A percentile compares a stretch with the other conserved stretches of the same genome.
These are phyloP conservation scores for Phoma sp. DNA, from an alignment of 2,329 filamentous ascomycete genomes.

Conservation along the genomic window DNA sequence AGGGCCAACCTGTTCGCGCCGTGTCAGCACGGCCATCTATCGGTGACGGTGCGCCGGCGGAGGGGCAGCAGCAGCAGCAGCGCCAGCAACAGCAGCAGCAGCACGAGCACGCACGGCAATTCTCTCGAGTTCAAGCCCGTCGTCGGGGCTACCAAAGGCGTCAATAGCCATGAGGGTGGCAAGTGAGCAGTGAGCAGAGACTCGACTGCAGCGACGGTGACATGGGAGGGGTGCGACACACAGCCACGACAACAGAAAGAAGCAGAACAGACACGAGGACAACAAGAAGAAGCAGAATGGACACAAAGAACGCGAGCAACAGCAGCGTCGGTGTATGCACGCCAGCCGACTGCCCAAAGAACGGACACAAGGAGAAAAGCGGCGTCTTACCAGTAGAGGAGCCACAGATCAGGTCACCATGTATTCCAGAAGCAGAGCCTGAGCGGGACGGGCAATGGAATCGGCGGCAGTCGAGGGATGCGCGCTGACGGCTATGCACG, in stretches of 20 bases:
- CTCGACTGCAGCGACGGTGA: slow-evolving; percentile 10
- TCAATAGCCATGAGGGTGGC: slow-evolving; percentile 29
- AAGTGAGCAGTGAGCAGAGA: slow-evolving; percentile 1
- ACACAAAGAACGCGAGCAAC: neutral
- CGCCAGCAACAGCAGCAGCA: neutral
- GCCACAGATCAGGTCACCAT: slow-evolving; percentile 19
- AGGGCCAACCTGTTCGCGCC: slow-evolving; percentile 42
- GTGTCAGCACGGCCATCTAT: slow-evolving; percentile 34
- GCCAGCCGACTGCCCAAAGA: neutral
- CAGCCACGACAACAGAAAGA: neutral
- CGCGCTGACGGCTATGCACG: slow-evolving; percentile 10
- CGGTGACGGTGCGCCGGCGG: slow-evolving; percentile 1
- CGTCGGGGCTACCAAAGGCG: slow-evolving; percentile 39
- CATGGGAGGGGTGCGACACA: neutral
- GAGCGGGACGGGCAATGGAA: neutral
- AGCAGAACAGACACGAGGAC: neutral
- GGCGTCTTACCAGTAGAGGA: slow-evolving; percentile 17
- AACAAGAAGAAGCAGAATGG: neutral
- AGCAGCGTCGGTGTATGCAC: neutral
- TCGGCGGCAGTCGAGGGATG: slow-evolving; percentile 5
- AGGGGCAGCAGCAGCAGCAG: too few species aligned
- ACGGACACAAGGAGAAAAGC: slow-evolving; percentile 9
- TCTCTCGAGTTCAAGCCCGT: slow-evolving; percentile 46
- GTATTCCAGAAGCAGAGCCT: slow-evolving; percentile 1
- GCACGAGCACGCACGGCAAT: slow-evolving; percentile 46